A percentile compares a stretch with the other conserved stretches of the same genome.
phyloP scores from a whole-genome alignment of 116 monocot species.

The Papilionanthe hybrid region DNA sequence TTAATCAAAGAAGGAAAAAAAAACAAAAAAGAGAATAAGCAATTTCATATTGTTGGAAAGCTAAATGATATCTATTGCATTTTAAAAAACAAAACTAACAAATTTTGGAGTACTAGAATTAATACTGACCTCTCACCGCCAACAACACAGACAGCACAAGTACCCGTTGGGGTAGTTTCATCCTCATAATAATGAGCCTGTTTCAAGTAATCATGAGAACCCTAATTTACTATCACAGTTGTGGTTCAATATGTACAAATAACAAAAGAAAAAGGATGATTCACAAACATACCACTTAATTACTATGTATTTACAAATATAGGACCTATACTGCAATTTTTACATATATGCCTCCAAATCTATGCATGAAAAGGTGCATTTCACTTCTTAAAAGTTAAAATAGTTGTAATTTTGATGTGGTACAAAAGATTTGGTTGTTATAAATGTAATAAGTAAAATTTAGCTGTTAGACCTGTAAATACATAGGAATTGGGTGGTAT shows the following conservation, averaged over 20 bases:
- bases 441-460: too few species aligned
- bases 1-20: too few species aligned
- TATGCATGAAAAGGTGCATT: too few species aligned
- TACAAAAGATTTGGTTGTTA: too few species aligned
- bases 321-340: too few species aligned
- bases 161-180: conserved; percentile 75
- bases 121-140: conserved; percentile 77
- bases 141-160: conserved; percentile 93
- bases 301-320: too few species aligned
- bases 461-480: too few species aligned
- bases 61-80: neutral
- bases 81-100: neutral
- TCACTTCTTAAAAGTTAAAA: too few species aligned
- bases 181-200: conserved; percentile 83
- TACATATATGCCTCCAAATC: too few species aligned
- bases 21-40: neutral
- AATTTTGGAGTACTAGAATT: neutral
- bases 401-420: too few species aligned
- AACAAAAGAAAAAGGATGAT: conserved; percentile 4
- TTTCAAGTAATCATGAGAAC: conserved; percentile 5
- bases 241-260: neutral
- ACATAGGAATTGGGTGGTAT: too few species aligned
- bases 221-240: neutral
- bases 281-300: too few species aligned
- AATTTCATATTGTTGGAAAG: neutral